Percentiles rank a stretch among this genome's conserved stretches.
phyloP scores from a whole-genome alignment of 2,329 filamentous ascomycete genomes.

The Pseudopyricularia javanii region DNA sequence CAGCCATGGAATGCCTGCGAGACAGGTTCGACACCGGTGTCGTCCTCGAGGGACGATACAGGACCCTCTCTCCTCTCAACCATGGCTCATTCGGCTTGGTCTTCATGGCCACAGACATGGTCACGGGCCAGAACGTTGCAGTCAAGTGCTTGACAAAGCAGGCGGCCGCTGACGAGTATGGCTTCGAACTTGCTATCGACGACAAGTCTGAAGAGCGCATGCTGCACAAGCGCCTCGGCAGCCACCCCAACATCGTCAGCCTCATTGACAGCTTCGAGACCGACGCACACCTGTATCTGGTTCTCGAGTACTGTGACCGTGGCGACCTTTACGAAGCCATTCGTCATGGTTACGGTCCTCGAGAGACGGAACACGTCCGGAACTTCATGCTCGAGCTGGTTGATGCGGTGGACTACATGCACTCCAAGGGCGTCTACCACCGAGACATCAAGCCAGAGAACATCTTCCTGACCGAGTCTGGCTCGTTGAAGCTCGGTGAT shows the following conservation, averaged over 20 bases:
- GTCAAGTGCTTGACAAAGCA: conserved; percentile 94
- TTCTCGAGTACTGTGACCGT: conserved; percentile 89
- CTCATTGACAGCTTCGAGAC: conserved; percentile 87
- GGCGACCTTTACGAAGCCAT: conserved; percentile 98
- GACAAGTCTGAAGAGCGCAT: conserved; percentile 71
- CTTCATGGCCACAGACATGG: conserved; percentile 74
- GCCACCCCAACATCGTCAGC: conserved; percentile 88
- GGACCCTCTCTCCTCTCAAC: conserved; percentile 88
- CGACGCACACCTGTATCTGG: conserved; percentile 76
- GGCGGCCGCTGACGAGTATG: conserved; percentile 45
- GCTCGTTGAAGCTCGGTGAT: conserved; percentile 91
- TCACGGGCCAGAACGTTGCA: conserved; percentile 70
- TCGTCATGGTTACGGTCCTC: conserved; percentile 70
- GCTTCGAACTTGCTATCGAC: conserved; percentile 59
- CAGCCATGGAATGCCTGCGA: conserved; percentile 69
- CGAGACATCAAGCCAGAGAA: conserved; percentile 99
- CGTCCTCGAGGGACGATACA: conserved; percentile 78
- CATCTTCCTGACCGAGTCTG: conserved; percentile 81
- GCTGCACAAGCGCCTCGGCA: conserved; percentile 67
- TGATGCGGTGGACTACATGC: conserved; percentile 79
- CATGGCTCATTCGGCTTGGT: conserved; percentile 99
- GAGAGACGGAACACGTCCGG: conserved; percentile 93
- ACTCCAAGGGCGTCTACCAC: conserved; percentile 84
- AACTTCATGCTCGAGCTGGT: conserved; percentile 95
- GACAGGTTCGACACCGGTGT: conserved; percentile 69